Evolutionary conservation across 192 early-diverging fungal species (phyloP).

Genomic region (Chytriomyces confervae): DNA sequence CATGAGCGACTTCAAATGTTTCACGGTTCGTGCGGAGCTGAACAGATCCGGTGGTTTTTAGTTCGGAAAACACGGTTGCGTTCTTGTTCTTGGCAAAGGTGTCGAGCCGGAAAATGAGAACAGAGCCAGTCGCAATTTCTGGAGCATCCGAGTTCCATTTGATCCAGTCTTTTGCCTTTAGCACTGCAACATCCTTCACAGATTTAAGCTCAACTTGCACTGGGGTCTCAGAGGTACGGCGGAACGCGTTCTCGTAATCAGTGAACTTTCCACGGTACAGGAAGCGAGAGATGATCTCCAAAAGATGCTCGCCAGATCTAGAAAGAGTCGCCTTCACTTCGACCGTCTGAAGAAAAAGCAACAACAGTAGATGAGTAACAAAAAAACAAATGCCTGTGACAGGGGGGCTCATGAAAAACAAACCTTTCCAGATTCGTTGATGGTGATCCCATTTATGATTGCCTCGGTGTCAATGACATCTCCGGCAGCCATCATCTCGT

Average conservation of each 20-base stretch:
- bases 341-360: conserved; percentile 56
- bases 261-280: conserved; percentile 89
- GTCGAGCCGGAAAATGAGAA: conserved; percentile 78
- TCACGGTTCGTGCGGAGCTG: conserved; percentile 53
- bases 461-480: conserved; percentile 86
- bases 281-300: conserved; percentile 89
- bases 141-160: conserved; percentile 69
- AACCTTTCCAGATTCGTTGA: conserved; percentile 85
- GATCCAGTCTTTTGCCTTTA: conserved; percentile 91
- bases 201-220: conserved; percentile 71
- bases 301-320: conserved; percentile 65
- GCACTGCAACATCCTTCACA: conserved; percentile 87
- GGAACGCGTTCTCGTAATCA: conserved; percentile 90
- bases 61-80: conserved; percentile 67
- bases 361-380: not conserved
- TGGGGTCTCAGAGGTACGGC: conserved; percentile 81
- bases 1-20: conserved; percentile 76
- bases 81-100: conserved; percentile 68
- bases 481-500: conserved; percentile 75
- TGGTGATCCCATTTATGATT: conserved; percentile 83
- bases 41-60: conserved; percentile 69
- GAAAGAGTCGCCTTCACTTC: conserved; percentile 81
- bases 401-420: not conserved
- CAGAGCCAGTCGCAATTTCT: conserved; percentile 64
- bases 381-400: not conserved